These are phyloP conservation scores for Penicillium verrucosum DNA, from an alignment of 2,329 filamentous ascomycete genomes.

Conservation along the genomic window DNA sequence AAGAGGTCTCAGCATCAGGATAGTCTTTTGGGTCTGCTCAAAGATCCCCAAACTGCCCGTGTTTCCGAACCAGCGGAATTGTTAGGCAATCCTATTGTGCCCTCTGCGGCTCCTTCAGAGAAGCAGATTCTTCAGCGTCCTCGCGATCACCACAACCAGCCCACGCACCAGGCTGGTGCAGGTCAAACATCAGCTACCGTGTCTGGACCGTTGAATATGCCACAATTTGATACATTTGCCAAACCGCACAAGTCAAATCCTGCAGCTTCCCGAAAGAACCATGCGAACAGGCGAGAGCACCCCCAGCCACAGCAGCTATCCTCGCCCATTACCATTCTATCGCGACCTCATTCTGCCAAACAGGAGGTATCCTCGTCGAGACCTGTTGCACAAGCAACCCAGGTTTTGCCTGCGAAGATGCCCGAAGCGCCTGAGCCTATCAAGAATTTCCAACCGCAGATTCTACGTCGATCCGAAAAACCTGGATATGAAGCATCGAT, in stretches of 20 bases:
- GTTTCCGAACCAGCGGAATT: constrained; percentile 39
- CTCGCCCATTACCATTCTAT: constrained; percentile 39
- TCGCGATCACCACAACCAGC: constrained; percentile 7
- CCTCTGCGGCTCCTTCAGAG: constrained; percentile 23
- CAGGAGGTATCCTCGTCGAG: constrained; percentile 23
- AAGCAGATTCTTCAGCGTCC: constrained; percentile 37
- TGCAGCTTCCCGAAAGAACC: constrained; percentile 22
- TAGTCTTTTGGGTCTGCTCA: constrained; percentile 35
- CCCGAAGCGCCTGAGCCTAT: constrained; percentile 33
- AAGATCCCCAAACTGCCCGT: constrained; percentile 21
- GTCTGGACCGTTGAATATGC: constrained; percentile 40
- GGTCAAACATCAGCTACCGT: constrained; percentile 39
- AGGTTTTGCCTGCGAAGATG: constrained; percentile 12
- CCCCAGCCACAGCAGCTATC: constrained; percentile 22
- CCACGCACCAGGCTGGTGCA: constrained; percentile 16
- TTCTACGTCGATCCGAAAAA: constrained; percentile 51
- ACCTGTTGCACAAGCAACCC: constrained; percentile 11
- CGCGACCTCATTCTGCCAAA: constrained; percentile 34
- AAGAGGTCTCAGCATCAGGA: constrained; percentile 39
- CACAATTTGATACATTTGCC: constrained; percentile 36
- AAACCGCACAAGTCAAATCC: constrained; percentile 27
- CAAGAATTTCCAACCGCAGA: constrained; percentile 54
- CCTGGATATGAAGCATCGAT: constrained; percentile 30
- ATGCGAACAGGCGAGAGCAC: constrained; percentile 22
- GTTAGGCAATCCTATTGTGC: constrained; percentile 41